Base-by-base conservation (phyloP, 164 flowering plant genomes). In the Berberis thunbergii region DNA sequence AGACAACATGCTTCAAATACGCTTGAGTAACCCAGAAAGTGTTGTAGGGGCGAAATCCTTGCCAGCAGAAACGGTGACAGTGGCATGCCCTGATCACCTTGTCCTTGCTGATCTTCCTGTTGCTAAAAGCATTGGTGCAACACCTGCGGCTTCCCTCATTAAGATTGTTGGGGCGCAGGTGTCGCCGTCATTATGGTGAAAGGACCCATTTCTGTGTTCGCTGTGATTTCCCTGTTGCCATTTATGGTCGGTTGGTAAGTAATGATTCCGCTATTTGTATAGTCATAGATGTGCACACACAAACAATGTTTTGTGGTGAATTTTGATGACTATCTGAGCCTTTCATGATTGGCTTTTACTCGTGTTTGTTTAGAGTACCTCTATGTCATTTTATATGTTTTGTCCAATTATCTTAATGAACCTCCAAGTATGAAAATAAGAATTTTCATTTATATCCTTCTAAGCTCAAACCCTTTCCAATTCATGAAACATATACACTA, bases 61-160 rank as follows among this genome's bases (percentile, higher is more conserved):
- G 56, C 76, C 81, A 1, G 79, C 57, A 41, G 96, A 86, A 53
- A 78, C 77, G 4, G 97, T 94, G 65, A 94, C 91, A 39, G 99
- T 91, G 41, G 96, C 99, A 4, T 94, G 97, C 70, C 96, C 96
- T 6, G 97, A 91, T 68, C 97, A 91, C 71, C 90, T 94, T 49
- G 83, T 89, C 26, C 77, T 94, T 41, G 90, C 99, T 46, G 99
- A 94, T 80, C 96, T 94, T 58, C 96, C 94, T 40, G 99, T 94
- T 4, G 97, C 96, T 1, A 91, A 91, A 80, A 78, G 96, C 71
- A 79, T 95, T 49, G 97, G 97, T 46, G 69, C 76, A 4, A 75
- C 74, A 2, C 72, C 75, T 60, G 64, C 86, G 46, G 73, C 86
- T 60, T 70, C 97, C 6, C 61, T 70, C n/a, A 78, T 82, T 65